Percentiles rank a stretch among this genome's conserved stretches.
Evolutionary conservation across 352 stramenopile species (phyloP).

Genomic region (Peronospora belbahrii): DNA sequence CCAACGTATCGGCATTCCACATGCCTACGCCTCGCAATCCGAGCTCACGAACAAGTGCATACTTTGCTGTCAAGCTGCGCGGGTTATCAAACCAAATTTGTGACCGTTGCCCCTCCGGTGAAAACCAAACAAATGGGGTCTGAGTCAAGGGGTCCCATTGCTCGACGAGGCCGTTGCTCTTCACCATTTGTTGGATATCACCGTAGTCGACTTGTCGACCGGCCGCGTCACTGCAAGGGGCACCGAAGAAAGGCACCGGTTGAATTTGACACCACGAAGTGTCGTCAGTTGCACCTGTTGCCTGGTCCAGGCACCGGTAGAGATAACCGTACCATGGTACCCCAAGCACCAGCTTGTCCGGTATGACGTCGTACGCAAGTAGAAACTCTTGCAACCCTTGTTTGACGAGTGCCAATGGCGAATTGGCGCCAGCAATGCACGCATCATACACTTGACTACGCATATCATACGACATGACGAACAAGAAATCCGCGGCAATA

Average conservation of each 20-base stretch:
- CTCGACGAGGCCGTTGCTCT: conserved; percentile 14
- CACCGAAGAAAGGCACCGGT: conserved; percentile 54
- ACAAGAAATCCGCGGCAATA: conserved; percentile 70
- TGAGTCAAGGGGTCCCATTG: conserved; percentile 52
- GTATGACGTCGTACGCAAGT: conserved; percentile 40
- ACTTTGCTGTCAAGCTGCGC: conserved; percentile 50
- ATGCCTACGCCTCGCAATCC: conserved; percentile 61
- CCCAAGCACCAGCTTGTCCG: conserved; percentile 82
- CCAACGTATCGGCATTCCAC: conserved; percentile 77
- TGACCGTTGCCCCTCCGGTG: conserved; percentile 5
- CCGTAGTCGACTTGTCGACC: conserved; percentile 57
- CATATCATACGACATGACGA: conserved; percentile 93
- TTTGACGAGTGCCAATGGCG: conserved; percentile 58
- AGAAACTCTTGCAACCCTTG: conserved; percentile 77
- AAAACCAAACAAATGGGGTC: conserved; percentile 41
- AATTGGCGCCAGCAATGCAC: conserved; percentile 83
- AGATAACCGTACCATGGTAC: conserved; percentile 89
- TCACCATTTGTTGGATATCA: conserved; percentile 36
- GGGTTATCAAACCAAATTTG: conserved; percentile 78
- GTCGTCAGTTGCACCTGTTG: conserved; percentile 11
- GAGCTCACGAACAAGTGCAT: conserved; percentile 36
- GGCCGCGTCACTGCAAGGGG: conserved; percentile 69
- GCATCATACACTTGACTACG: conserved; percentile 87
- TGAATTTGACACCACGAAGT: conserved; percentile 13
- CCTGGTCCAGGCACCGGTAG: conserved; percentile 51